These are phyloP conservation scores for Rhazya stricta DNA, from an alignment of 257 asterid genomes.

Conservation along the genomic window DNA sequence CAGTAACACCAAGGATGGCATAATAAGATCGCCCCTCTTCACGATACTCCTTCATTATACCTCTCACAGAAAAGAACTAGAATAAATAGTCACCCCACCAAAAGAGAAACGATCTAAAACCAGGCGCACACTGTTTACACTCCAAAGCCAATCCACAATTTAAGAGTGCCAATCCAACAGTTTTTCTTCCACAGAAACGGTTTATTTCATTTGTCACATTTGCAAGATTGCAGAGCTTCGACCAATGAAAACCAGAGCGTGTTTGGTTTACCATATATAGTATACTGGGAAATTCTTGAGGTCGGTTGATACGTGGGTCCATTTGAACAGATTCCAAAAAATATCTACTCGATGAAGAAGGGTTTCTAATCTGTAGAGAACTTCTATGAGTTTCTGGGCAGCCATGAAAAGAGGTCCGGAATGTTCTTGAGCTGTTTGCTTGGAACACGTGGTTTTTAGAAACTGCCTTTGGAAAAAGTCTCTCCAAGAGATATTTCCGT, in stretches of 20 bases:
- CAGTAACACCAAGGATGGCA: constrained; percentile 50
- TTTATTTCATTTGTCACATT: background rate
- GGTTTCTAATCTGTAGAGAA: background rate
- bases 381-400: constrained; percentile 12
- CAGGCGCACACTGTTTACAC: background rate
- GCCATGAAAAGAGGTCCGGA: constrained; percentile 12
- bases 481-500: background rate
- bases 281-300: too few species aligned
- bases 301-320: constrained; percentile 22
- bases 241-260: background rate
- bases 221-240: background rate
- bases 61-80: constrained; percentile 4
- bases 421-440: constrained; percentile 22
- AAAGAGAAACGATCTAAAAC: background rate
- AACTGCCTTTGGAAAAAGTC: background rate
- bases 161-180: background rate
- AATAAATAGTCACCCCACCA: background rate
- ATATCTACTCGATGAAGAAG: constrained; percentile 10
- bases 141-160: background rate
- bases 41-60: constrained; percentile 14
- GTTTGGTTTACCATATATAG: background rate
- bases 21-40: constrained; percentile 38
- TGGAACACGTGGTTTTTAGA: constrained; percentile 3
- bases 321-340: background rate
- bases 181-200: too few species aligned